Evolutionary conservation across 176 grass and related monocot genomes (phyloP).

Genomic region (Hordeum vulgare): MorexV3_pseudomolecules_assembly NC_058518.1:501064441-501064940

Average conservation of each 20-base stretch:
- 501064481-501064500: not conserved
- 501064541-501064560: too few relatives aligned
- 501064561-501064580: not conserved
- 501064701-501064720: not conserved
- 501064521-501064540: not conserved
- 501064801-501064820: not conserved
- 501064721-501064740: too few relatives aligned
- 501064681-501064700: not conserved
- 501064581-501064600: not conserved
- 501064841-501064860: not conserved
- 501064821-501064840: too few relatives aligned
- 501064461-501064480: not conserved
- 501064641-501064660: not conserved
- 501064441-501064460: not conserved
- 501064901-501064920: too few relatives aligned
- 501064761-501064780: too few relatives aligned
- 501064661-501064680: not conserved
- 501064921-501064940: too few relatives aligned
- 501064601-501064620: not conserved
- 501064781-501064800: too few relatives aligned
- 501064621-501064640: not conserved
- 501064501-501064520: not conserved
- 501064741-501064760: too few relatives aligned
- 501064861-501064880: not conserved
- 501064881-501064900: too few relatives aligned